phyloP scores from a whole-genome alignment of 2,329 filamentous ascomycete species.

The Cytospora chrysosperma region DNA sequence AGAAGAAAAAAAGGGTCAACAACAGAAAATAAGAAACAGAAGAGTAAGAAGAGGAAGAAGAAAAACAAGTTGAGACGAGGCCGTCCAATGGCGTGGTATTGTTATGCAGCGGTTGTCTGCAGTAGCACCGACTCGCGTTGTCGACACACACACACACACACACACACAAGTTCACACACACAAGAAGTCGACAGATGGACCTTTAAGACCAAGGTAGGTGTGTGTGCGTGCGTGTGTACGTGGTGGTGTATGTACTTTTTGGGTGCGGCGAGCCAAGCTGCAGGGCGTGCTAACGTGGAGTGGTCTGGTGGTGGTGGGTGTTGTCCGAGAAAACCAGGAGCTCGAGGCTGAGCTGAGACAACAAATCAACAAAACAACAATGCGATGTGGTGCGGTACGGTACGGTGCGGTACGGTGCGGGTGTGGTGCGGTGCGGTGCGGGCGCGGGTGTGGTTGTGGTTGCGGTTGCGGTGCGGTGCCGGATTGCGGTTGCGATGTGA shows the following conservation, averaged over 20 bases:
- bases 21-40: constrained; percentile 8
- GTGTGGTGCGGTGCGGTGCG: constrained; percentile 5
- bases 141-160: background rate
- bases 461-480: background rate
- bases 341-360: constrained; percentile 2
- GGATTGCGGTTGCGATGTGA: constrained; percentile 7
- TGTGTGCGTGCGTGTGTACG: no score
- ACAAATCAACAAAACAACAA: constrained; percentile 15
- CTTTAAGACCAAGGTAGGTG: constrained; percentile 3
- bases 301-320: constrained; percentile 9
- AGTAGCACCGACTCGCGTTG: constrained; percentile 17
- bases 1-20: constrained; percentile 8
- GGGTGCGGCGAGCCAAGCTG: constrained; percentile 19
- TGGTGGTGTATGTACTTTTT: background rate
- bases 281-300: constrained; percentile 3
- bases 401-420: constrained; percentile 7
- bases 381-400: constrained; percentile 1
- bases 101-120: constrained; percentile 23
- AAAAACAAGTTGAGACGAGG: constrained; percentile 6
- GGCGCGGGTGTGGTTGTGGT: background rate
- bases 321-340: background rate
- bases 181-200: constrained; percentile 5
- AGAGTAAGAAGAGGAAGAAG: constrained; percentile 8
- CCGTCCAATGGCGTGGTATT: constrained; percentile 19
- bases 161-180: background rate